Conservation (phyloP, 805 yeast genomes). For the Scheffersomyces stipitis region DNA sequence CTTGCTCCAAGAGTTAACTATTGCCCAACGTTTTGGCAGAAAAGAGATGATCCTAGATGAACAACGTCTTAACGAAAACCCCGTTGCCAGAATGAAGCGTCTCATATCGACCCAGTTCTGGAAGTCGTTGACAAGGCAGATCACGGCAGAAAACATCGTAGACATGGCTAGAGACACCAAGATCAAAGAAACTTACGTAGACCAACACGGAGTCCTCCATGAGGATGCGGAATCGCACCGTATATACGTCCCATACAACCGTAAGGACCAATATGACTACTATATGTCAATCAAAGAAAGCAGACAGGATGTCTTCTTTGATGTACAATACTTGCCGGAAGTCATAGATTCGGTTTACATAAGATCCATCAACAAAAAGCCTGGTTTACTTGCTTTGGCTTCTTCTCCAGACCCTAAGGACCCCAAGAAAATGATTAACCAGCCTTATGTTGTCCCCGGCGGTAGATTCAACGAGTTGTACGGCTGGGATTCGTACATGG, state of each 20-base stretch:
- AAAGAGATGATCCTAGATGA: conserved; percentile 80
- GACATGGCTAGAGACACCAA: conserved; percentile 79
- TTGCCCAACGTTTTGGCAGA: conserved; percentile 79
- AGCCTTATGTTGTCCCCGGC: conserved; percentile 94
- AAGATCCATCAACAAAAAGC: conserved; percentile 71
- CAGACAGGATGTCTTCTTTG: conserved; percentile 58
- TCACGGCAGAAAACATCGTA: conserved; percentile 61
- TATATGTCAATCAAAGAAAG: conserved; percentile 52
- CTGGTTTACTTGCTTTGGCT: conserved; percentile 85
- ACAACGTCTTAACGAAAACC: conserved; percentile 80
- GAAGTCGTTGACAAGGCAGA: conserved; percentile 70
- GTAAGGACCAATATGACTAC: conserved; percentile 72
- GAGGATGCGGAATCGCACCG: conserved; percentile 62
- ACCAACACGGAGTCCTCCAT: conserved; percentile 29
- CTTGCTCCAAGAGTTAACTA: conserved; percentile 81
- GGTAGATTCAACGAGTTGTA: conserved; percentile 95
- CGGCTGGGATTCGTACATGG: conserved; percentile 98
- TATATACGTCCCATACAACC: conserved; percentile 70
- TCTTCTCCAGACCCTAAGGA: conserved; percentile 59
- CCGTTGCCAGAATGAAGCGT: conserved; percentile 73
- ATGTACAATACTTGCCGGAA: conserved; percentile 76
- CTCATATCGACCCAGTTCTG: conserved; percentile 77
- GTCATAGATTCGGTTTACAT: conserved; percentile 76
- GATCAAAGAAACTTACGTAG: conserved; percentile 50
- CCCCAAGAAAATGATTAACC: conserved; percentile 54